A percentile compares a stretch with the other conserved stretches of the same genome.
phyloP scores from a whole-genome alignment of 805 yeast species.

The Sugiyamaella chiloensis region DNA sequence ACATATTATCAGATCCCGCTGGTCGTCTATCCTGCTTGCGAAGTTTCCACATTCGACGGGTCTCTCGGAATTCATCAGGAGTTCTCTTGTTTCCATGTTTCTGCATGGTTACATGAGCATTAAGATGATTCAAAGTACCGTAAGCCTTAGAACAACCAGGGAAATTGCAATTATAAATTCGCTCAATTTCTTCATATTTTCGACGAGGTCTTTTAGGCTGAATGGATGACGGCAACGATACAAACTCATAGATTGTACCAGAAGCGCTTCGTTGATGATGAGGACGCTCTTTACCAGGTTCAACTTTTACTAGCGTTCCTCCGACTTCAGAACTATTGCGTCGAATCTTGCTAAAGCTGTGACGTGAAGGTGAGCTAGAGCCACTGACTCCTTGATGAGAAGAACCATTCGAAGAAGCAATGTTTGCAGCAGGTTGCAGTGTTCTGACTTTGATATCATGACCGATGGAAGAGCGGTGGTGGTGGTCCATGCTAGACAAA shows the following conservation, averaged over 20 bases:
- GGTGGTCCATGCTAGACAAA: no score
- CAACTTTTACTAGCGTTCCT: background rate
- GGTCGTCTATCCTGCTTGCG: conserved; percentile 36
- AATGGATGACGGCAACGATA: conserved; percentile 28
- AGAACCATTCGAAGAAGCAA: no score
- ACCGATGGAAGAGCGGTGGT: no score
- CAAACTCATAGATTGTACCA: conserved; percentile 21
- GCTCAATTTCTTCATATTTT: conserved; percentile 53
- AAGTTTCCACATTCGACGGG: conserved; percentile 44
- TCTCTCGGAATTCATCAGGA: conserved; percentile 53
- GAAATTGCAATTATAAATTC: conserved; percentile 50
- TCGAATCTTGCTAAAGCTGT: no score
- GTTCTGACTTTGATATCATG: no score
- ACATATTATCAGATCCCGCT: background rate
- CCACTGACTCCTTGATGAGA: no score
- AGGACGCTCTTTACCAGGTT: background rate
- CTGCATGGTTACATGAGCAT: conserved; percentile 53
- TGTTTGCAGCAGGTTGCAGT: no score
- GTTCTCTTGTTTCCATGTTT: conserved; percentile 52
- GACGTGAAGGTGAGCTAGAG: no score
- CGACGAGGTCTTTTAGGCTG: conserved; percentile 49
- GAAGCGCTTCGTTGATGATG: conserved; percentile 8
- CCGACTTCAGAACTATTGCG: background rate
- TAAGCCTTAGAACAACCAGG: conserved; percentile 50
- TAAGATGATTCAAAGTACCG: conserved; percentile 58